Percentiles rank a stretch among this genome's conserved stretches.
These are phyloP conservation scores for Linnemannia elongata DNA, from an alignment of 192 early-diverging fungal genomes.

Conservation along the genomic window DNA sequence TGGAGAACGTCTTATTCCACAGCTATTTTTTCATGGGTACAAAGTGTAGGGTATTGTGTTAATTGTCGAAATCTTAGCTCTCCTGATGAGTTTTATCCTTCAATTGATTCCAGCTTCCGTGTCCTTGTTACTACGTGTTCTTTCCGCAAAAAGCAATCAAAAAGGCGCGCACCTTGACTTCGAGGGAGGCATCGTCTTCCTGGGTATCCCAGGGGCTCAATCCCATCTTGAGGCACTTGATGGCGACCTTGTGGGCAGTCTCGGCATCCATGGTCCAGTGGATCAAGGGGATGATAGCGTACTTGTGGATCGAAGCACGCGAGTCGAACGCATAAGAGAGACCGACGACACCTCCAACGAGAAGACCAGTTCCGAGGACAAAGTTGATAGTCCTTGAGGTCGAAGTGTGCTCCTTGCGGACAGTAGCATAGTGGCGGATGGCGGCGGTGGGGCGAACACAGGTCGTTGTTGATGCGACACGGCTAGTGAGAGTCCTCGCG, in stretches of 20 bases:
- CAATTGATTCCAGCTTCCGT: background rate
- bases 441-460: conserved; percentile 21
- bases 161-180: conserved; percentile 60
- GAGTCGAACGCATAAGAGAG: conserved; percentile 76
- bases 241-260: conserved; percentile 76
- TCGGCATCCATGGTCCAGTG: conserved; percentile 80
- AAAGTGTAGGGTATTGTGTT: background rate
- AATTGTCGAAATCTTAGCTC: background rate
- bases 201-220: conserved; percentile 73
- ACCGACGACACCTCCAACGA: conserved; percentile 59
- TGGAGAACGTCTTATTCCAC: conserved; percentile 79
- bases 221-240: conserved; percentile 71
- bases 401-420: conserved; percentile 44
- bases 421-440: conserved; percentile 45
- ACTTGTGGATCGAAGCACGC: conserved; percentile 79
- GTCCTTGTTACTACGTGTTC: background rate
- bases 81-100: background rate
- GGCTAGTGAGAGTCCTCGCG: background rate
- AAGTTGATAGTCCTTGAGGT: conserved; percentile 57
- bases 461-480: background rate
- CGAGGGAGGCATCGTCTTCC: conserved; percentile 63
- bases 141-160: background rate
- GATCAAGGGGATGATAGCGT: conserved; percentile 75
- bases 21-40: conserved; percentile 52
- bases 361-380: conserved; percentile 57